Evolutionary conservation across 148 eudicot genomes (phyloP).

Genomic region (Dianthus caryophyllus): DNA sequence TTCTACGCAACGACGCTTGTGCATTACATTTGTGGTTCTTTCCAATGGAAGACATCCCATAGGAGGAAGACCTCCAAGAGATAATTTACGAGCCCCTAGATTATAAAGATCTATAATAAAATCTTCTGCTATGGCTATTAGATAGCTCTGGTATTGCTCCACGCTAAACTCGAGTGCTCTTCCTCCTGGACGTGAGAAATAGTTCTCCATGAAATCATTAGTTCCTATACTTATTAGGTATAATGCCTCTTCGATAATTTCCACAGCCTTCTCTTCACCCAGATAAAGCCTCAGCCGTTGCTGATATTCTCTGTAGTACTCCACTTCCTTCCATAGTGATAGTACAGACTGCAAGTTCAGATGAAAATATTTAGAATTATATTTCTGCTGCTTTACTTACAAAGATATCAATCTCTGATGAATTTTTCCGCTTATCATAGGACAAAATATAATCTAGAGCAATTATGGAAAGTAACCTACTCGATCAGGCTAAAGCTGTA

Average conservation of each 20-base stretch:
- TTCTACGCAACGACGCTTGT: constrained; percentile 35
- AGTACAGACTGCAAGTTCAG: constrained; percentile 47
- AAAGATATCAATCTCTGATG: not conserved
- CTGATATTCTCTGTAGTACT: constrained; percentile 47
- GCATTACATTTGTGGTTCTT: constrained; percentile 31
- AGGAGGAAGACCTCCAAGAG: constrained; percentile 38
- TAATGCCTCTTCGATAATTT: constrained; percentile 36
- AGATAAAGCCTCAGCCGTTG: constrained; percentile 35
- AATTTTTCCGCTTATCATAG: not conserved
- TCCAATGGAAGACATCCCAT: constrained; percentile 40
- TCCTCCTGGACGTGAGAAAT: constrained; percentile 31
- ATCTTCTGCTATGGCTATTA: constrained; percentile 31
- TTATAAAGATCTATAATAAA: constrained; percentile 32
- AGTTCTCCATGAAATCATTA: constrained; percentile 57
- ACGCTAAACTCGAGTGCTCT: constrained; percentile 31
- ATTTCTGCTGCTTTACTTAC: not conserved
- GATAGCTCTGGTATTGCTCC: constrained; percentile 37
- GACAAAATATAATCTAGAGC: not conserved
- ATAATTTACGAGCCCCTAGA: constrained; percentile 43
- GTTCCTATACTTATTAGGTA: constrained; percentile 54
- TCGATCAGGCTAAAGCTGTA: not conserved
- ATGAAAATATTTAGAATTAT: constrained; percentile 2
- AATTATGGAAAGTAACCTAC: no score
- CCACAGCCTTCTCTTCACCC: constrained; percentile 35
- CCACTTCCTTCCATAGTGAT: constrained; percentile 47